phyloP scores from a whole-genome alignment of 179 eudicot species.

The Silene coronaria region DNA sequence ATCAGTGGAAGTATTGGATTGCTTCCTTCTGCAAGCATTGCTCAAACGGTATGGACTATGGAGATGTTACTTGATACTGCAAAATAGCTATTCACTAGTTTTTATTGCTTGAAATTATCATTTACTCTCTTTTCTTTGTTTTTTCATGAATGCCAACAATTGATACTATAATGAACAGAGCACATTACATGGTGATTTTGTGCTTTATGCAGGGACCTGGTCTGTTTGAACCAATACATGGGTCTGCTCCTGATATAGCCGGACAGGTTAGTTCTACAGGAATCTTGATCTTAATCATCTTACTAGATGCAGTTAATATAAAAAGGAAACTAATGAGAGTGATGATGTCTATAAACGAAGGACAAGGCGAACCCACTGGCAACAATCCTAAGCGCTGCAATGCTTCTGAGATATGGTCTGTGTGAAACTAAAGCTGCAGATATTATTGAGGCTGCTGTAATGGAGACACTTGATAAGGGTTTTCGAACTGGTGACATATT shows the following conservation, averaged over 20 bases:
- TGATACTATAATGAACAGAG: neutral
- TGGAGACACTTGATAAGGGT: constrained; percentile 67
- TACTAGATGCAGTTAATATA: neutral
- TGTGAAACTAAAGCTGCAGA: constrained; percentile 84
- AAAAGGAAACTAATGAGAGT: constrained; percentile 8
- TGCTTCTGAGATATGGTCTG: constrained; percentile 91
- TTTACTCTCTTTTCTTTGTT: neutral
- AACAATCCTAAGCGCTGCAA: constrained; percentile 83
- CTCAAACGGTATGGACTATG: constrained; percentile 66
- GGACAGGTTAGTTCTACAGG: constrained; percentile 57
- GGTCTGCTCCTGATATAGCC: constrained; percentile 98
- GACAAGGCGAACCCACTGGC: constrained; percentile 95
- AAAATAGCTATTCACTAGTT: neutral
- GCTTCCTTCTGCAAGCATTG: constrained; percentile 96
- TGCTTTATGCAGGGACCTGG: constrained; percentile 71
- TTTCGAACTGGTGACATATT: constrained; percentile 86
- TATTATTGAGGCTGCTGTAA: constrained; percentile 75
- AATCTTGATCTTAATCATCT: neutral
- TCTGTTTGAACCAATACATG: constrained; percentile 91
- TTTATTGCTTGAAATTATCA: neutral
- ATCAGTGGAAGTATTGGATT: constrained; percentile 94
- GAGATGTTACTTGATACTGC: neutral
- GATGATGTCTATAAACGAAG: constrained; percentile 30
- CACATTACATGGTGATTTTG: neutral
- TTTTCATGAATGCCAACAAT: neutral